phyloP scores from a whole-genome alignment of 768 basidiomycete genomes.

The Strobilomyces dryophilus region DNA sequence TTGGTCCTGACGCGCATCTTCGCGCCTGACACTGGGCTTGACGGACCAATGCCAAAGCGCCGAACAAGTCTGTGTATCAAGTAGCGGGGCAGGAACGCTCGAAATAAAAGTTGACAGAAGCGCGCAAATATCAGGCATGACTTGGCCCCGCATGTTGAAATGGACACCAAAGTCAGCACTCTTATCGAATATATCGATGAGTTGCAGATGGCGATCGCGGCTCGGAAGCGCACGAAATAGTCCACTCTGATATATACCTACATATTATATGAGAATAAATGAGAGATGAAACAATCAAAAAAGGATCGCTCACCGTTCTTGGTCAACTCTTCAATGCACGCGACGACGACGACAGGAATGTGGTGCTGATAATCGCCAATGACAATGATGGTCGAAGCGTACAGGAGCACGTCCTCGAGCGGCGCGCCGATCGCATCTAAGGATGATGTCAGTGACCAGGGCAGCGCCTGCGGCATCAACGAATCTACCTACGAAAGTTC shows the following conservation, averaged over 20 bases:
- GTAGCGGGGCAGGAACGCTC: slow-evolving; percentile 42
- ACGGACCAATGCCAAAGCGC: slow-evolving; percentile 45
- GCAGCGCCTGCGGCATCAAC: not conserved
- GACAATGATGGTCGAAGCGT: slow-evolving; percentile 30
- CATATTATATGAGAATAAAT: not conserved
- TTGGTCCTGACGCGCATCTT: slow-evolving; percentile 26
- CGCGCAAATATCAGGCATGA: slow-evolving; percentile 42
- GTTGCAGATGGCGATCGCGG: slow-evolving; percentile 35
- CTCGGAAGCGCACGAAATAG: slow-evolving; percentile 42
- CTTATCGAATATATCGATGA: slow-evolving; percentile 38
- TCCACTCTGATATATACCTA: slow-evolving; percentile 41
- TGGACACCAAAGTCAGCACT: slow-evolving; percentile 21
- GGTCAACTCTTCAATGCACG: slow-evolving; percentile 45
- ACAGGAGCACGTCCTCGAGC: slow-evolving; percentile 31
- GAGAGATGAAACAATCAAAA: not conserved
- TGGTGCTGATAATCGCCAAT: slow-evolving; percentile 37
- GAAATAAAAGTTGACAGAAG: slow-evolving; percentile 46
- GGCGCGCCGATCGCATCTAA: slow-evolving; percentile 37
- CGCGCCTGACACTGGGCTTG: slow-evolving; percentile 36
- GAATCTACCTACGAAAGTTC: slow-evolving; percentile 23
- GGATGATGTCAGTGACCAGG: not conserved
- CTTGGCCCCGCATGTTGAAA: slow-evolving; percentile 31
- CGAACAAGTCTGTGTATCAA: slow-evolving; percentile 38
- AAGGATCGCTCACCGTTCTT: slow-evolving; percentile 33
- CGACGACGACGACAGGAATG: slow-evolving; percentile 36